Conservation (phyloP, 176 grass and related monocot genomes). For the Bolboschoenus planiculmis region DNA sequence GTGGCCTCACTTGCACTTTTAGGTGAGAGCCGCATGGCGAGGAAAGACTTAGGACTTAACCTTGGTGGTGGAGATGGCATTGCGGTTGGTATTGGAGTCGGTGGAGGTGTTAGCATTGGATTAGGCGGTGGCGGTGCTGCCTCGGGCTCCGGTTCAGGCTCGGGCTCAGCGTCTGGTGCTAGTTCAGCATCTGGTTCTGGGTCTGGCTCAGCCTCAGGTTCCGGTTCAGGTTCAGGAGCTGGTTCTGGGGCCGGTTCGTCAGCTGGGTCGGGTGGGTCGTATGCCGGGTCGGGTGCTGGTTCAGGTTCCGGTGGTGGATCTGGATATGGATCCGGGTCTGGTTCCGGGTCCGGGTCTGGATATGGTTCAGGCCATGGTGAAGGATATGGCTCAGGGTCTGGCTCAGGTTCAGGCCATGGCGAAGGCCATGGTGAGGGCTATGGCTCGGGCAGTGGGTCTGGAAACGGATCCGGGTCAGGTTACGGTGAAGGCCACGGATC, state of each 20-base stretch:
- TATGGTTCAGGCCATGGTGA: constrained; percentile 30
- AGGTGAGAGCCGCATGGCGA: constrained; percentile 29
- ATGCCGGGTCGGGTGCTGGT: constrained; percentile 19
- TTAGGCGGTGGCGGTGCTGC: constrained; percentile 14
- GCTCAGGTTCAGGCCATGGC: not conserved
- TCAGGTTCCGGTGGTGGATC: not conserved
- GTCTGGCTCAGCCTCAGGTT: constrained; percentile 19
- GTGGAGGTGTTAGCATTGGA: constrained; percentile 27
- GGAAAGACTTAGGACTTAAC: constrained; percentile 56
- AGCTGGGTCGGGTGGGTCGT: constrained; percentile 6
- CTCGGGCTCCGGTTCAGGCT: not conserved
- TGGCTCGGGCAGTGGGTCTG: not conserved
- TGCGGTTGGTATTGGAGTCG: constrained; percentile 38
- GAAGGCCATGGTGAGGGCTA: not conserved
- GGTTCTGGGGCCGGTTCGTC: constrained; percentile 13
- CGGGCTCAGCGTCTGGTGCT: not conserved
- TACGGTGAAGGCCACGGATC: constrained; percentile 15
- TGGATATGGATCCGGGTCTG: not conserved
- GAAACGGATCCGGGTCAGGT: not conserved
- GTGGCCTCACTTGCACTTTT: constrained; percentile 14
- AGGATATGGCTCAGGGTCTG: constrained; percentile 27
- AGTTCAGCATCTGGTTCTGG: constrained; percentile 22
- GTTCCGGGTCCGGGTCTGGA: constrained; percentile 35
- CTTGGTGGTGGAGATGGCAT: constrained; percentile 35
- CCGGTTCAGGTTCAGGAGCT: constrained; percentile 8